Percentiles rank a stretch among this genome's conserved stretches.
phyloP scores from a whole-genome alignment of 257 asterid species.

The Solanum ossicruentum region DNA sequence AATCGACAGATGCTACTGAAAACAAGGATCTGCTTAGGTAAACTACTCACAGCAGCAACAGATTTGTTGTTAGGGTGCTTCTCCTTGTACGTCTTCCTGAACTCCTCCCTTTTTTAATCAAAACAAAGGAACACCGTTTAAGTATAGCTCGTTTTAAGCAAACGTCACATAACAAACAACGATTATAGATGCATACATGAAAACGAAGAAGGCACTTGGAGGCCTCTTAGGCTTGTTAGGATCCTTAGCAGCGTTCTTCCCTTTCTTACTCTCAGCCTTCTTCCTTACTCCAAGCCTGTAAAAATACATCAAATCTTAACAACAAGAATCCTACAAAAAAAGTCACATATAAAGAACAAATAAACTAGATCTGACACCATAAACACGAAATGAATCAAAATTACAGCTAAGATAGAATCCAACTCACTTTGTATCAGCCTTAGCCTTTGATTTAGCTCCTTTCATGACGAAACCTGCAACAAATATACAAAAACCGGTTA shows the following conservation, averaged over 20 bases:
- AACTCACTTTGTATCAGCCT: constrained; percentile 58
- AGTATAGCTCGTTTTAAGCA: neutral
- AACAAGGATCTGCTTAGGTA: neutral
- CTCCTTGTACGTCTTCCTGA: constrained; percentile 59
- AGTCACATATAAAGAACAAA: neutral
- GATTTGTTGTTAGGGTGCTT: constrained; percentile 82
- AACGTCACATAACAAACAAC: neutral
- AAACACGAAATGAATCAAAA: neutral
- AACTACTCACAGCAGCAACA: constrained; percentile 54
- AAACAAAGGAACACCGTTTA: neutral
- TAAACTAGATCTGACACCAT: constrained; percentile 17
- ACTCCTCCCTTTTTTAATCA: constrained; percentile 59
- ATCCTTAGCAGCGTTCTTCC: constrained; percentile 60
- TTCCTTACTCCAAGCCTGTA: constrained; percentile 49
- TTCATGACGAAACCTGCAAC: constrained; percentile 43
- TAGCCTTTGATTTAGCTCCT: constrained; percentile 60
- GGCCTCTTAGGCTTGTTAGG: constrained; percentile 98
- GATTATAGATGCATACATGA: constrained; percentile 41
- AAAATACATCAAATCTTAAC: neutral
- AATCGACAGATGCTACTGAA: neutral
- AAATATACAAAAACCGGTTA: constrained; percentile 17
- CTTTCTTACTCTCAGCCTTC: constrained; percentile 35
- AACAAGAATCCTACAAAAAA: neutral
- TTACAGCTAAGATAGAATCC: neutral
- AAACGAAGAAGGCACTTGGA: constrained; percentile 83